Percentiles rank a stretch among this genome's conserved stretches.
These are phyloP conservation scores for Fusarium metavorans DNA, from an alignment of 2,329 filamentous ascomycete genomes.

Conservation along the genomic window DNA sequence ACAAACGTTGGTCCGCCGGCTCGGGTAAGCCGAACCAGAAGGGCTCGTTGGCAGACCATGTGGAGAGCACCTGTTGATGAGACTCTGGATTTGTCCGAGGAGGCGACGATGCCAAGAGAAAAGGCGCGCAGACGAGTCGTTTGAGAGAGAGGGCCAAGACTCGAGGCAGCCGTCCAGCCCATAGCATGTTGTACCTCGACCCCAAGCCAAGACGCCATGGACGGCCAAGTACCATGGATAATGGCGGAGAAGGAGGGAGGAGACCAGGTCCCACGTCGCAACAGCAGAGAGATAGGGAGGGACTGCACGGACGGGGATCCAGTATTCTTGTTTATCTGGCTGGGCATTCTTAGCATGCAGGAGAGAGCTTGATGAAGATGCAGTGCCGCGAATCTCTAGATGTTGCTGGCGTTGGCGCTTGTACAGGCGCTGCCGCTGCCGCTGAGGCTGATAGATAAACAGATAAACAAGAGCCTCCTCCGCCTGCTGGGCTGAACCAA, in stretches of 20 bases:
- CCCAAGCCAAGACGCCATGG: slow-evolving; percentile 35
- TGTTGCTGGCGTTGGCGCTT: background rate
- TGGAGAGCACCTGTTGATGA: slow-evolving; percentile 30
- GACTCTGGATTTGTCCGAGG: slow-evolving; percentile 35
- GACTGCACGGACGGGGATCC: slow-evolving; percentile 21
- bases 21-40: slow-evolving; percentile 30
- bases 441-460: background rate
- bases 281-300: slow-evolving; percentile 12
- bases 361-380: slow-evolving; percentile 17
- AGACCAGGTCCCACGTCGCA: background rate
- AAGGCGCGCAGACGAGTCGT: slow-evolving; percentile 22
- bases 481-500: background rate
- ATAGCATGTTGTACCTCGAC: slow-evolving; percentile 37
- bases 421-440: background rate
- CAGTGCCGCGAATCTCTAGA: slow-evolving; percentile 21
- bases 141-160: slow-evolving; percentile 30
- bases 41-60: slow-evolving; percentile 22
- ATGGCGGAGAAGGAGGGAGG: slow-evolving; percentile 9
- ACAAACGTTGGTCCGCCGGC: slow-evolving; percentile 12
- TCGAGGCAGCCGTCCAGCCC: slow-evolving; percentile 29
- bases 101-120: slow-evolving; percentile 38
- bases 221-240: slow-evolving; percentile 30
- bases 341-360: slow-evolving; percentile 18
- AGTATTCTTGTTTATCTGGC: slow-evolving; percentile 32
- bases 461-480: background rate